A percentile compares a stretch with the other conserved stretches of the same genome.
phyloP scores from a whole-genome alignment of 768 basidiomycete genomes.

The Tubosaeta sp. region DNA sequence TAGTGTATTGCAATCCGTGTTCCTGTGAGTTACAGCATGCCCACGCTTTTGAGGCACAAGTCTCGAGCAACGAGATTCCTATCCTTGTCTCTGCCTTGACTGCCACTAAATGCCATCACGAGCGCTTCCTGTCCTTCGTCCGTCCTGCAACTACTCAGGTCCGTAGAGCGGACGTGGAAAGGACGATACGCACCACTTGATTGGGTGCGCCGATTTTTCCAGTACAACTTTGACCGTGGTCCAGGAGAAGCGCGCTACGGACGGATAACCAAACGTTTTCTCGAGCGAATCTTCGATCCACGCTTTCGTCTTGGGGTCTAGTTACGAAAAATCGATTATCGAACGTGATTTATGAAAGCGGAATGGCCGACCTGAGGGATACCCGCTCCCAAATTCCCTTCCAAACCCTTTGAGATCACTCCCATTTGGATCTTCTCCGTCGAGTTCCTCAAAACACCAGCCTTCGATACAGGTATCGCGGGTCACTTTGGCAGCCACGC shows the following conservation, averaged over 20 bases:
- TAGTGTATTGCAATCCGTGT: slow-evolving; percentile 14
- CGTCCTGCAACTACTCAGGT: slow-evolving; percentile 45
- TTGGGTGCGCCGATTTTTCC: slow-evolving; percentile 72
- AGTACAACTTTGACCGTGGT: slow-evolving; percentile 83
- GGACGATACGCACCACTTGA: slow-evolving; percentile 63
- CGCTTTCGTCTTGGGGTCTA: slow-evolving; percentile 88
- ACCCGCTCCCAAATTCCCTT: slow-evolving; percentile 69
- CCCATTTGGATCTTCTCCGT: slow-evolving; percentile 12
- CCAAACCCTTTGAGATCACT: slow-evolving; percentile 26
- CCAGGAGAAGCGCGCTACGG: slow-evolving; percentile 92
- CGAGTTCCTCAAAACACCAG: slow-evolving; percentile 76
- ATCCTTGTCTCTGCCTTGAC: slow-evolving; percentile 70
- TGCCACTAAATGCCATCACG: slow-evolving; percentile 67
- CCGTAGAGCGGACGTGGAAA: neutral
- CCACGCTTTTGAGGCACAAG: slow-evolving; percentile 66
- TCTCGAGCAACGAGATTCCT: slow-evolving; percentile 70
- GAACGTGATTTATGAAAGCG: neutral
- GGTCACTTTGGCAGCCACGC: slow-evolving; percentile 97
- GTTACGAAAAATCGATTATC: neutral
- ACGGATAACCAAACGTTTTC: slow-evolving; percentile 89
- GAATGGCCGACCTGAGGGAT: slow-evolving; percentile 67
- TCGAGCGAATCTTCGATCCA: slow-evolving; percentile 79
- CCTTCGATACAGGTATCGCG: slow-evolving; percentile 84
- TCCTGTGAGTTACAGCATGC: slow-evolving; percentile 42
- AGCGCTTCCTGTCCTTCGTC: slow-evolving; percentile 81